Base-by-base conservation (phyloP, 2,329 filamentous ascomycete genomes). In the Ophiosphaerella herpotricha region DNA sequence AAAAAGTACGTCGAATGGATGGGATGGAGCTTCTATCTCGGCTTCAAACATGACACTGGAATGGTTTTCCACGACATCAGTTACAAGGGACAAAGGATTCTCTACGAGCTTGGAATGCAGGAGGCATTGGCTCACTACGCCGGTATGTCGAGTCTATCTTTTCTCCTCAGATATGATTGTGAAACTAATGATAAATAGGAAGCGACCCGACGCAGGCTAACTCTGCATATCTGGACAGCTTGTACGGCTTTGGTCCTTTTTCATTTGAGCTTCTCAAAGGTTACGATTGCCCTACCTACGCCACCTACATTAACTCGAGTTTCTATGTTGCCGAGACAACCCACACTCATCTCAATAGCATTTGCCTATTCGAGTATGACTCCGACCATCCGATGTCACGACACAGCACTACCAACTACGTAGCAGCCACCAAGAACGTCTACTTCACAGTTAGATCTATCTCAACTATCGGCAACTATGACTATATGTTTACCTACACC, bases 91-190 rank as follows among this genome's bases (percentile, higher is more conserved):
- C 72, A 82, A 48, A 69, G 79, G 5, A 64, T 84, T 4, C 66
- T 84, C 12, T 83, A 82, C 45, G 80, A 83, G 23, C 43, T 52
- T 21, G 75, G 77, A 3, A 66, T 83, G 0, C 77, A 83, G 61
- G 80, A 84, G 60, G 80, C 80, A 0, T 64, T 81, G 8, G 76
- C 79, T 1, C 78, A 81, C 49, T 81, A 81, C 44, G 78, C 78
- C 2, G 23, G 31, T 41, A 29, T 31, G 39, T 41, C 39, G n/a
- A 16, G 13, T 31, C 13, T 9, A 14, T 9, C 7, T 9, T 12
- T 4, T 16, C 6, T 7, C 5, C 14, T 6, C 7, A 18, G 16
- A 11, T 14, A 39, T 11, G 26, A 34, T 34, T 13, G 13, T 6
- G 13, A 12, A 14, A 14, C 39, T 41, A 16, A 41, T 16, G 7